Evolutionary conservation across 1,284 basidiomycete species (phyloP).

Genomic region (Somion occarium): DNA sequence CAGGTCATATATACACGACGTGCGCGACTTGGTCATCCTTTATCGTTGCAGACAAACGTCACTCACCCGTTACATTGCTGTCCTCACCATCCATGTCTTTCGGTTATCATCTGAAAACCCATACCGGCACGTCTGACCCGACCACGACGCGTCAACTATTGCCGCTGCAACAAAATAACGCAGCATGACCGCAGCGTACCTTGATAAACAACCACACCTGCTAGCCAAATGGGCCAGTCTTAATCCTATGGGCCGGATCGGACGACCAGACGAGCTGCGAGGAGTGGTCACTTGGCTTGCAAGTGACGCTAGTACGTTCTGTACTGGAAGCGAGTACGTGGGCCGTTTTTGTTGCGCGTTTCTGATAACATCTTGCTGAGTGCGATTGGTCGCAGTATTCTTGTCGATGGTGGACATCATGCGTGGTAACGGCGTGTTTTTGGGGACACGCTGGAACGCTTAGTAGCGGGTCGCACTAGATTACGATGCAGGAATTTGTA

Average conservation of each 20-base stretch:
- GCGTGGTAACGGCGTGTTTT: constrained; percentile 45
- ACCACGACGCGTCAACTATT: neutral
- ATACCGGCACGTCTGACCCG: neutral
- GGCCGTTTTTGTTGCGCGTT: neutral
- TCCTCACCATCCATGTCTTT: neutral
- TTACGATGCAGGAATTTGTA: neutral
- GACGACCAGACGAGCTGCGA: constrained; percentile 71
- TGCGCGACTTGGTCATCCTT: constrained; percentile 29
- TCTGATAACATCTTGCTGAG: constrained; percentile 2
- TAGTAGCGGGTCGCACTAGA: neutral
- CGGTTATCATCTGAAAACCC: neutral
- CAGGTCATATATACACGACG: constrained; percentile 74
- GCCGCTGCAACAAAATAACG: neutral
- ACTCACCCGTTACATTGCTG: neutral
- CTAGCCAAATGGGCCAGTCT: constrained; percentile 67
- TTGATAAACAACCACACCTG: constrained; percentile 67
- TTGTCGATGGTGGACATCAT: constrained; percentile 69
- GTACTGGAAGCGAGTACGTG: constrained; percentile 72
- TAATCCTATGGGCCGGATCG: constrained; percentile 75
- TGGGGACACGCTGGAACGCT: neutral
- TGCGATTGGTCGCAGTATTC: constrained; percentile 40
- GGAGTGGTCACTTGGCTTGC: constrained; percentile 81
- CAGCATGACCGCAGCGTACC: constrained; percentile 76
- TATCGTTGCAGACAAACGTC: neutral
- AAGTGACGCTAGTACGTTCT: constrained; percentile 72